Conservation (phyloP, 2,329 filamentous ascomycete species). For the Pseudofabraea citricarpa region DNA sequence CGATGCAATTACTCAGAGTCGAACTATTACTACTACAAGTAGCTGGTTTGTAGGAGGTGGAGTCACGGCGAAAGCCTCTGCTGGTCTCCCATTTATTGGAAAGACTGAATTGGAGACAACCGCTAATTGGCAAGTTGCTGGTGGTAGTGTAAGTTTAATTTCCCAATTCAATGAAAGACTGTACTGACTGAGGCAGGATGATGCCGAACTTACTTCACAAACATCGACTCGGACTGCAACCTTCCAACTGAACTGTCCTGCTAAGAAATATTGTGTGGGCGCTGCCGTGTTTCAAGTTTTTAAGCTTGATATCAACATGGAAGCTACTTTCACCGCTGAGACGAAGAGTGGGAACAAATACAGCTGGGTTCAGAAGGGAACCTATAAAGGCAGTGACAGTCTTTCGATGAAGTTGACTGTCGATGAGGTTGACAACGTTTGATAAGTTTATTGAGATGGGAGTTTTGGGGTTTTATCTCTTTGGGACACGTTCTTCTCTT, state of each 20-base stretch:
- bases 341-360: background rate
- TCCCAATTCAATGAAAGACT: background rate
- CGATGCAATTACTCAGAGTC: background rate
- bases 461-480: too few species aligned
- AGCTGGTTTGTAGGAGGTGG: background rate
- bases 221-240: background rate
- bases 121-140: background rate
- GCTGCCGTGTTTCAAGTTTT: background rate
- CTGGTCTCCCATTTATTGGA: background rate
- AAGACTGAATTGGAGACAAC: background rate
- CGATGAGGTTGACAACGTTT: background rate
- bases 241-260: background rate
- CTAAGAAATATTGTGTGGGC: background rate
- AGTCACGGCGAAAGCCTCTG: background rate
- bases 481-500: too few species aligned
- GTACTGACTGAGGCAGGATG: background rate
- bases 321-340: slow-evolving; percentile 1
- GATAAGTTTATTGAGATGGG: too few species aligned
- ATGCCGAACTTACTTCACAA: background rate
- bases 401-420: background rate
- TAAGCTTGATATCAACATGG: background rate
- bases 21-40: background rate
- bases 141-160: background rate
- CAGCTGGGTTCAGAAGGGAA: background rate
- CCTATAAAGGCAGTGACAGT: background rate